phyloP scores from a whole-genome alignment of 2,329 filamentous ascomycete species.

The Exophiala sideris region DNA sequence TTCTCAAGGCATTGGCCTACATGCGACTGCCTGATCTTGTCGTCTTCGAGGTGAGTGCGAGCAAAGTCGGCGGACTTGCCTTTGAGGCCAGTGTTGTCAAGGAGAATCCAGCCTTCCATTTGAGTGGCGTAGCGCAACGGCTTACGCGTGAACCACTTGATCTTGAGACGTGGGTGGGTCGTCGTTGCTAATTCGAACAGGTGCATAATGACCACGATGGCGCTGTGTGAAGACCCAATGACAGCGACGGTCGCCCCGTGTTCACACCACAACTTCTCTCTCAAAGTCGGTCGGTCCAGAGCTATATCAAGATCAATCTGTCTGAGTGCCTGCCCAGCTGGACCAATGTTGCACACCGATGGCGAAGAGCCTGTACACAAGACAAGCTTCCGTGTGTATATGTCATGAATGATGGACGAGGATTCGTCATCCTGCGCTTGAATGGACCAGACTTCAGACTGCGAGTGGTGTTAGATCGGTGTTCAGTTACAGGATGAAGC shows the following conservation, averaged over 20 bases:
- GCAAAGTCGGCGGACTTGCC: constrained; percentile 60
- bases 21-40: constrained; percentile 43
- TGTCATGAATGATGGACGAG: constrained; percentile 31
- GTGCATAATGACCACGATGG: constrained; percentile 61
- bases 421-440: constrained; percentile 25
- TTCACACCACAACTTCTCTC: constrained; percentile 37
- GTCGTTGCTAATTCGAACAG: constrained; percentile 52
- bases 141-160: constrained; percentile 63
- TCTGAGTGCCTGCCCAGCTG: constrained; percentile 41
- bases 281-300: constrained; percentile 52
- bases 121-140: constrained; percentile 57
- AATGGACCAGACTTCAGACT: constrained; percentile 17
- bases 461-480: not conserved
- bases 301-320: constrained; percentile 54
- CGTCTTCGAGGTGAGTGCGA: constrained; percentile 55
- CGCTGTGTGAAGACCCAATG: constrained; percentile 61
- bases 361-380: constrained; percentile 60
- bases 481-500: not conserved
- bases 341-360: constrained; percentile 35
- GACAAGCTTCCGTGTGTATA: constrained; percentile 47
- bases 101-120: constrained; percentile 61
- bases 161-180: constrained; percentile 52
- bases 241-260: constrained; percentile 50
- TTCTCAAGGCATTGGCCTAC: constrained; percentile 49
- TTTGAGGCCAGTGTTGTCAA: constrained; percentile 65